Conservation (phyloP, 208 protist genomes). For the Acanthamoeba culbertsoni region DNA sequence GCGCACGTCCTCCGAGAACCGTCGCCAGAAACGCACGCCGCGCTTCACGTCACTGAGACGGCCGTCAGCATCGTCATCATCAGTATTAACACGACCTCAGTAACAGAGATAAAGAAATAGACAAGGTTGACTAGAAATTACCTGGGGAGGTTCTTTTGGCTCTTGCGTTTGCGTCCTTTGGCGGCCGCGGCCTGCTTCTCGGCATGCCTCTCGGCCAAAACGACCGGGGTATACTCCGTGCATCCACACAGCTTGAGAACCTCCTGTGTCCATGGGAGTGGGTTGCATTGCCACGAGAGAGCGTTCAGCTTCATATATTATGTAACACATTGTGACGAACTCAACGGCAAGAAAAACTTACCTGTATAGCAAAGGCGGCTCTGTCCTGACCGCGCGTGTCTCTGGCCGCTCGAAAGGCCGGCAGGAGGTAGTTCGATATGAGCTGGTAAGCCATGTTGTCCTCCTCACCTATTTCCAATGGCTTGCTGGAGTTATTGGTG, state of each 20-base stretch:
- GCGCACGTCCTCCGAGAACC: conserved; percentile 21
- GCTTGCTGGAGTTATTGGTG: not conserved
- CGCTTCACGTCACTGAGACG: not conserved
- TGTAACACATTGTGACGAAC: not conserved
- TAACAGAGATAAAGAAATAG: not conserved
- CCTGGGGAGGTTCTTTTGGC: conserved; percentile 12
- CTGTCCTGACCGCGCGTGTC: conserved; percentile 66
- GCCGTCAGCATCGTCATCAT: not conserved
- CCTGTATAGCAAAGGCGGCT: conserved; percentile 73
- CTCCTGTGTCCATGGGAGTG: conserved; percentile 61
- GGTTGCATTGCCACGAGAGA: not conserved
- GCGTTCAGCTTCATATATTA: not conserved
- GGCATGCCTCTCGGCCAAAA: not conserved
- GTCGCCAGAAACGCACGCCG: not conserved
- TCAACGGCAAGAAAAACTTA: not conserved
- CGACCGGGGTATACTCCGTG: not conserved
- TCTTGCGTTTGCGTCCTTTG: not conserved
- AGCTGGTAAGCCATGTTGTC: conserved; percentile 52
- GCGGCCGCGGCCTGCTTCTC: not conserved
- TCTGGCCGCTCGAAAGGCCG: conserved; percentile 57
- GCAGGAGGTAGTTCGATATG: conserved; percentile 66
- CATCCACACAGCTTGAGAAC: conserved; percentile 62
- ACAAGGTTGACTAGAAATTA: not conserved
- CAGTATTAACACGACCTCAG: not conserved
- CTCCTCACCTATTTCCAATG: not conserved